Conservation (phyloP, 1,139 yeast genomes). For the Pichia sp. region DNA sequence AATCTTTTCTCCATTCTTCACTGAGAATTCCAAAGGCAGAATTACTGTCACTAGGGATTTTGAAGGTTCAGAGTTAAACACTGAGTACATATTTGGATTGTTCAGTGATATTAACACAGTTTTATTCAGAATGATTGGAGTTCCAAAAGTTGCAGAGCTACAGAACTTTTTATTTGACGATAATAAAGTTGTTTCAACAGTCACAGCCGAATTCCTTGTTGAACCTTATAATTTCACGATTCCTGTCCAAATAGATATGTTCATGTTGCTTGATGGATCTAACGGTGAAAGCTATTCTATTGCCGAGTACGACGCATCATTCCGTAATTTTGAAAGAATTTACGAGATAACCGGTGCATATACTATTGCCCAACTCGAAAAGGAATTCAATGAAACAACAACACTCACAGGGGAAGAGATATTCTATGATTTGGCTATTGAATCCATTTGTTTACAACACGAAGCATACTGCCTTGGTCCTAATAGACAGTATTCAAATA, state of each 20-base stretch:
- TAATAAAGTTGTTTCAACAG: background rate
- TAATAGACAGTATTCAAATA: no score
- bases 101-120: background rate
- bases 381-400: no score
- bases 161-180: background rate
- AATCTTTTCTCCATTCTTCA: background rate
- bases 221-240: background rate
- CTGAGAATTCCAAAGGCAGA: background rate
- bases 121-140: constrained; percentile 1
- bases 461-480: no score
- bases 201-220: background rate
- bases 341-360: no score
- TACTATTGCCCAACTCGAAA: no score
- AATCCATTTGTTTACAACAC: no score
- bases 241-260: background rate
- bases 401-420: no score
- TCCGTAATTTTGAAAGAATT: no score
- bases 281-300: background rate
- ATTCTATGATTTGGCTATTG: no score
- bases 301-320: background rate
- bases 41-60: background rate
- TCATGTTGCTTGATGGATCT: background rate
- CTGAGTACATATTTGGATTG: background rate
- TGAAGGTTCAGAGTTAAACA: background rate
- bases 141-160: background rate